phyloP scores from a whole-genome alignment of 1,284 basidiomycete genomes.

The Fomitopsis pinicola region DNA sequence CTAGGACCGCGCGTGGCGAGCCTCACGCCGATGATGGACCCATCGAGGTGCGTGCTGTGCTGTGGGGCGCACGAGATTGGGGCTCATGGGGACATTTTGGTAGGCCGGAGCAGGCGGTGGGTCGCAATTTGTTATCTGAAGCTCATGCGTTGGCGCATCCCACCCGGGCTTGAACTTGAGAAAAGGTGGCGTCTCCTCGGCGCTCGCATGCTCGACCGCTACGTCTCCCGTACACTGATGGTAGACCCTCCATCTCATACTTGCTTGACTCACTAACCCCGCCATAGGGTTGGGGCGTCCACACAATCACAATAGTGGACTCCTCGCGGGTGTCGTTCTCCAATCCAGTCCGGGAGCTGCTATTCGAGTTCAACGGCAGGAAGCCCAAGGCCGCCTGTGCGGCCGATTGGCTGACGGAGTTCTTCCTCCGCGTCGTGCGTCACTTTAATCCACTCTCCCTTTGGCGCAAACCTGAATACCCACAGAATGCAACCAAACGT shows the following conservation, averaged over 20 bases:
- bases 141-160: constrained; percentile 91
- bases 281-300: constrained; percentile 87
- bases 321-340: constrained; percentile 91
- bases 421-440: constrained; percentile 90
- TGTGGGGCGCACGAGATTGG: no score
- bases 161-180: constrained; percentile 82
- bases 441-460: neutral
- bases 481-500: constrained; percentile 68
- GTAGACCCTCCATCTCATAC: constrained; percentile 34
- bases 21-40: constrained; percentile 95
- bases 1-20: constrained; percentile 88
- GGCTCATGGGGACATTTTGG: neutral
- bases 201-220: constrained; percentile 95
- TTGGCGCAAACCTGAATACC: neutral
- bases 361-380: constrained; percentile 93
- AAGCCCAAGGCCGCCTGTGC: constrained; percentile 93
- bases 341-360: constrained; percentile 93
- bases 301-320: constrained; percentile 93
- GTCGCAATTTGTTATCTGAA: constrained; percentile 57
- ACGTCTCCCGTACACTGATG: constrained; percentile 88
- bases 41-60: constrained; percentile 45
- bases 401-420: constrained; percentile 73
- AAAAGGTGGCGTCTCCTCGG: constrained; percentile 83
- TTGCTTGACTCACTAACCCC: neutral
- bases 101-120: constrained; percentile 91